A percentile compares a stretch with the other conserved stretches of the same genome.
These are phyloP conservation scores for Spinacia oleracea DNA, from an alignment of 179 eudicot genomes.

Conservation along the genomic window DNA sequence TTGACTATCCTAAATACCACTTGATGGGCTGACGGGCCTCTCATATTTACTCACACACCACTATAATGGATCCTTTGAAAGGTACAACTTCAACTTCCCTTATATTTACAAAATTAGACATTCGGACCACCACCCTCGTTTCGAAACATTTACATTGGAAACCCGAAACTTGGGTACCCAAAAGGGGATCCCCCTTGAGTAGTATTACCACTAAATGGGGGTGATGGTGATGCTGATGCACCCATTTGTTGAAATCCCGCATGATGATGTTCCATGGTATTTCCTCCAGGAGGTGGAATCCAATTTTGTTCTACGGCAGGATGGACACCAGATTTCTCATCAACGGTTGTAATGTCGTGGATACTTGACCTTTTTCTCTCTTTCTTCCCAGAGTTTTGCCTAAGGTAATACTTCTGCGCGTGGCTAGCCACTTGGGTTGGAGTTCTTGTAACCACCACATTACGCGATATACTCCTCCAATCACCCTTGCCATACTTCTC, in stretches of 20 bases:
- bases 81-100: conserved; percentile 5
- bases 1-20: conserved; percentile 19
- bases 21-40: conserved; percentile 4
- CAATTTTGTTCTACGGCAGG: conserved; percentile 44
- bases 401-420: conserved; percentile 83
- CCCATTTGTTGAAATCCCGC: conserved; percentile 24
- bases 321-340: conserved; percentile 41
- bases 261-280: conserved; percentile 29
- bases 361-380: conserved; percentile 92
- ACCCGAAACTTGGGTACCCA: conserved; percentile 52
- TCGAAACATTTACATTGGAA: conserved; percentile 34
- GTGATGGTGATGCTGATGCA: conserved; percentile 22
- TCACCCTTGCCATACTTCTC: conserved; percentile 86
- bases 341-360: conserved; percentile 76
- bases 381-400: conserved; percentile 68
- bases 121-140: background rate
- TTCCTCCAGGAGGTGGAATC: conserved; percentile 36
- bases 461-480: conserved; percentile 93
- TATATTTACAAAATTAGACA: conserved; percentile 32
- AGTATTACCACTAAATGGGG: conserved; percentile 20
- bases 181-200: conserved; percentile 40
- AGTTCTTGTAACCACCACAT: conserved; percentile 79
- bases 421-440: conserved; percentile 97
- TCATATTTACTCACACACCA: conserved; percentile 27
- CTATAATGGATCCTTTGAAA: background rate